These are phyloP conservation scores for Mycosarcoma mackinlayi DNA, from an alignment of 1,284 basidiomycete species.

Conservation along the genomic window DNA sequence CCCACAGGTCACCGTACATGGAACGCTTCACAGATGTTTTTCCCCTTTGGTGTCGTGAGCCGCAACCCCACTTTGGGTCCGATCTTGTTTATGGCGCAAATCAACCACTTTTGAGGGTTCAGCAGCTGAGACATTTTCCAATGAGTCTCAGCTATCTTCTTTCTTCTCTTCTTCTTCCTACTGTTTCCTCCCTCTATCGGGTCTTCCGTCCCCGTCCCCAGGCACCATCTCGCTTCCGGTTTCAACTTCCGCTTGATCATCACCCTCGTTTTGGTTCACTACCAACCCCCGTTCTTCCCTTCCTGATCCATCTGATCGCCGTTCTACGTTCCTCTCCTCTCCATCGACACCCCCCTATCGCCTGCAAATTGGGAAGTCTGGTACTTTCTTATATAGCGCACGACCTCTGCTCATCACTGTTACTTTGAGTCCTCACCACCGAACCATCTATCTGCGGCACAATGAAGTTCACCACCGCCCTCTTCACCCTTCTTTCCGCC, in stretches of 20 bases:
- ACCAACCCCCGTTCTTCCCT: slow-evolving; percentile 6
- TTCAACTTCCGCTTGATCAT: slow-evolving; percentile 11
- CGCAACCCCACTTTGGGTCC: not conserved
- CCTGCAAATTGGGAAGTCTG: slow-evolving; percentile 16
- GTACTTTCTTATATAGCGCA: slow-evolving; percentile 8
- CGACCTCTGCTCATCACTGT: slow-evolving; percentile 3
- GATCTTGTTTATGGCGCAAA: not conserved
- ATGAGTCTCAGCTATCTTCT: too few species aligned
- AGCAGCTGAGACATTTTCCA: slow-evolving; percentile 12
- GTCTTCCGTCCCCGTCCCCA: not conserved
- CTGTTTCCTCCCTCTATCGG: not conserved
- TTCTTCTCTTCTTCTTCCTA: not conserved
- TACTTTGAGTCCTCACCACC: not conserved
- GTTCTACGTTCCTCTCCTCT: not conserved
- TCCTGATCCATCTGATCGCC: not conserved
- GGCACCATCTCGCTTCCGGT: not conserved
- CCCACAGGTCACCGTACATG: too few species aligned
- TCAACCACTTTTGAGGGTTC: not conserved
- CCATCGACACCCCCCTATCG: not conserved
- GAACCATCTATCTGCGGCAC: slow-evolving; percentile 1
- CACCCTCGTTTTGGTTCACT: slow-evolving; percentile 6
- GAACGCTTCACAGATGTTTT: too few species aligned
- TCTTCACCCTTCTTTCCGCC: slow-evolving; percentile 36
- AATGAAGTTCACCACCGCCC: slow-evolving; percentile 57
- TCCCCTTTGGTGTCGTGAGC: not conserved